phyloP scores from a whole-genome alignment of 306 rosid genomes.

The Medicago arabica region DNA sequence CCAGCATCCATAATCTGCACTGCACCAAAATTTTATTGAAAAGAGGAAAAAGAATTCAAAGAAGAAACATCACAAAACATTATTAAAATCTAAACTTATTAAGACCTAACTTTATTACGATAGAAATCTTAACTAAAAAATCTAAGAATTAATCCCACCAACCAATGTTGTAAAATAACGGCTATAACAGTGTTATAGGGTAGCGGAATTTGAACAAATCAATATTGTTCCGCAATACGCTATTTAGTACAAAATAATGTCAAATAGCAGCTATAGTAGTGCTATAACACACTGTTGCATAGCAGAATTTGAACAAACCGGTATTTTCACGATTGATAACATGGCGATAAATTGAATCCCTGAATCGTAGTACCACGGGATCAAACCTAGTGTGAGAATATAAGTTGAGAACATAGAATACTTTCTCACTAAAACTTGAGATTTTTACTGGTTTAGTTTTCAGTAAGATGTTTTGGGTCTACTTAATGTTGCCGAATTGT shows the following conservation, averaged over 20 bases:
- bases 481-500: not conserved
- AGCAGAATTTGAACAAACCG: too few relatives aligned
- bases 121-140: too few relatives aligned
- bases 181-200: not conserved
- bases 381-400: not conserved
- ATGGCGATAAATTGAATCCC: not conserved
- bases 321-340: too few relatives aligned
- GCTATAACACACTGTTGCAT: too few relatives aligned
- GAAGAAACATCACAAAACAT: too few relatives aligned
- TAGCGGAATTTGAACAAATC: not conserved
- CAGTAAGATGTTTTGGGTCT: not conserved
- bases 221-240: not conserved
- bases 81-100: too few relatives aligned
- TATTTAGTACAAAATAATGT: not conserved
- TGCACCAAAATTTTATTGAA: too few relatives aligned
- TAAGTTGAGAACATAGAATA: not conserved
- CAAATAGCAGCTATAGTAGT: too few relatives aligned
- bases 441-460: conserved; percentile 13
- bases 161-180: not conserved
- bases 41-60: too few relatives aligned
- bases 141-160: too few relatives aligned
- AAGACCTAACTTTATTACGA: too few relatives aligned
- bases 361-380: not conserved
- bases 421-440: not conserved
- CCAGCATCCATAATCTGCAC: too few relatives aligned